Evolutionary conservation across 1,284 basidiomycete genomes (phyloP).

Genomic region (Testicularia cyperi): DNA sequence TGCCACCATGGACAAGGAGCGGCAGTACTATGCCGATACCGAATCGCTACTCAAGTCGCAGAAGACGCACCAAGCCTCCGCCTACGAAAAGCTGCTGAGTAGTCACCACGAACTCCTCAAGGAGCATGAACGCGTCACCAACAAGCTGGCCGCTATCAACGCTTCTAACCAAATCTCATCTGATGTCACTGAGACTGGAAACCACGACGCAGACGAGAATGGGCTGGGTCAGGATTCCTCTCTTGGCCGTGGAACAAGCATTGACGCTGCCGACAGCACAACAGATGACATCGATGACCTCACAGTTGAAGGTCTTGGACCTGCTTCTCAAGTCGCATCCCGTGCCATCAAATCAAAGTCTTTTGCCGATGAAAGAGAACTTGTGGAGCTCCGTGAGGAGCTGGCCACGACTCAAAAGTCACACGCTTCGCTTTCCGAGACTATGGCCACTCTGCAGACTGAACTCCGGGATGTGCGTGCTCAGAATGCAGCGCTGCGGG

Average conservation of each 20-base stretch:
- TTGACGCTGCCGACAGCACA: neutral
- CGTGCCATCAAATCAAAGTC: slow-evolving; percentile 1
- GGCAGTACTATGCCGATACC: slow-evolving; percentile 48
- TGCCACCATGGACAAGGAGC: slow-evolving; percentile 49
- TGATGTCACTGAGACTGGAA: neutral
- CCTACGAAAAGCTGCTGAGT: slow-evolving; percentile 40
- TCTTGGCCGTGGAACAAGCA: too few species aligned
- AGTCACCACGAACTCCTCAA: slow-evolving; percentile 36
- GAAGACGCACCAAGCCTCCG: slow-evolving; percentile 27
- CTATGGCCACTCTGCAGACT: slow-evolving; percentile 34
- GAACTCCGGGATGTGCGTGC: slow-evolving; percentile 42
- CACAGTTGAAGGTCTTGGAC: neutral
- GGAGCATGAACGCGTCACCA: slow-evolving; percentile 42
- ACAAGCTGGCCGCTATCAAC: slow-evolving; percentile 29
- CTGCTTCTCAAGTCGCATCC: neutral
- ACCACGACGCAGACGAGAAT: neutral
- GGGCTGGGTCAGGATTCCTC: neutral
- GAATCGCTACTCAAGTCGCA: slow-evolving; percentile 44
- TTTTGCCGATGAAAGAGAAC: slow-evolving; percentile 21
- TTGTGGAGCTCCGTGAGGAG: slow-evolving; percentile 19
- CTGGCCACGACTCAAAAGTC: slow-evolving; percentile 29
- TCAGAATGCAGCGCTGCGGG: slow-evolving; percentile 32
- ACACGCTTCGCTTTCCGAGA: slow-evolving; percentile 33
- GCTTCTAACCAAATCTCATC: neutral
- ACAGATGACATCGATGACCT: neutral